phyloP scores from a whole-genome alignment of 129 eudicot species.

The Flaveria bidentis region DNA sequence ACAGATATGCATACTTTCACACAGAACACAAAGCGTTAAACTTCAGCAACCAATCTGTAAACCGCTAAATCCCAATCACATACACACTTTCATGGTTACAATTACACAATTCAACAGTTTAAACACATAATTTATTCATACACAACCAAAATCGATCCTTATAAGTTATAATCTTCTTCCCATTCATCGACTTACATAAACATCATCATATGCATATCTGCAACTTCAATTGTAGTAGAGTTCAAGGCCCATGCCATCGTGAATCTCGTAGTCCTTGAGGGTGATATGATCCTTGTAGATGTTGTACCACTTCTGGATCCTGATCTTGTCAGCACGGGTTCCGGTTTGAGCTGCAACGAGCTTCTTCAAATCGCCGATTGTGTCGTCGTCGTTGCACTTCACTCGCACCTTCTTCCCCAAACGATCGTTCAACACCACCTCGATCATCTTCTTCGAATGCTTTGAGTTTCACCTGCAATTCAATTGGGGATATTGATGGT shows the following conservation, averaged over 20 bases:
- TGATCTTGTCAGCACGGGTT: slow-evolving; percentile 78
- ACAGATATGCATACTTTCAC: not conserved
- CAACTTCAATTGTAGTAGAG: slow-evolving; percentile 65
- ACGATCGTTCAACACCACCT: slow-evolving; percentile 93
- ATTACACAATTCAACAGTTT: slow-evolving; percentile 17
- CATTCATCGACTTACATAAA: slow-evolving; percentile 24
- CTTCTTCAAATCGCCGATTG: slow-evolving; percentile 89
- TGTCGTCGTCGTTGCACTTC: slow-evolving; percentile 92
- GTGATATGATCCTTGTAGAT: slow-evolving; percentile 87
- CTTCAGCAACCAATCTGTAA: slow-evolving; percentile 18
- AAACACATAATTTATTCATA: slow-evolving; percentile 23
- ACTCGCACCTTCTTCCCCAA: slow-evolving; percentile 93
- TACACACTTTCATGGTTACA: not conserved
- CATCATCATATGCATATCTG: slow-evolving; percentile 6
- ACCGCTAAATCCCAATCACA: slow-evolving; percentile 6
- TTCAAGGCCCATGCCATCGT: slow-evolving; percentile 97
- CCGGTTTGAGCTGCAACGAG: slow-evolving; percentile 93
- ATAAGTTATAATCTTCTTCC: too few species aligned
- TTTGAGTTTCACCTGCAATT: not conserved
- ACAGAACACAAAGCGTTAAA: slow-evolving; percentile 20
- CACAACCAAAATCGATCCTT: slow-evolving; percentile 23
- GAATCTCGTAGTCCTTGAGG: slow-evolving; percentile 81
- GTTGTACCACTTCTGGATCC: slow-evolving; percentile 89
- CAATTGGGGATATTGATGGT: not conserved
- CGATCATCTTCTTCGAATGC: slow-evolving; percentile 55